Conservation (phyloP, 805 yeast genomes). For the Yarrowia keelungensis region DNA sequence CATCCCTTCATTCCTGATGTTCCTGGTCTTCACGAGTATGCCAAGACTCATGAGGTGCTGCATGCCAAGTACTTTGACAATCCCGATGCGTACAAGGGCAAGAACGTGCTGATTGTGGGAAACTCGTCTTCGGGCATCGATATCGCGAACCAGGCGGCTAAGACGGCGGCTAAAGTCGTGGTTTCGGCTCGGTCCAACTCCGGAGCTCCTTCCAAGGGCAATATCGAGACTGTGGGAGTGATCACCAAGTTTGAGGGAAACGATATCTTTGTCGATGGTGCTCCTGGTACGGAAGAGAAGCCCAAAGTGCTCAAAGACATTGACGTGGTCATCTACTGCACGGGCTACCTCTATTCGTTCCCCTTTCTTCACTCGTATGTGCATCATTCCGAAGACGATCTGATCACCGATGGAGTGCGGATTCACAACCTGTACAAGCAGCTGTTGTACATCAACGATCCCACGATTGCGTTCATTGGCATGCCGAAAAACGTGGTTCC, state of each 20-base stretch:
- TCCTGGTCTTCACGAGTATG: slow-evolving; percentile 61
- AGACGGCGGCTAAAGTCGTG: slow-evolving; percentile 53
- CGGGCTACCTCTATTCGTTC: slow-evolving; percentile 72
- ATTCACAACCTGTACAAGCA: slow-evolving; percentile 52
- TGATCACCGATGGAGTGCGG: slow-evolving; percentile 57
- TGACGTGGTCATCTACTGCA: slow-evolving; percentile 69
- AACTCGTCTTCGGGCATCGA: slow-evolving; percentile 81
- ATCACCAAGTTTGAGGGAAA: neutral
- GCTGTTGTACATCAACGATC: slow-evolving; percentile 60
- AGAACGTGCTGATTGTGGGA: slow-evolving; percentile 70
- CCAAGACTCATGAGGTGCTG: slow-evolving; percentile 55
- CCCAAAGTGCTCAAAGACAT: slow-evolving; percentile 57
- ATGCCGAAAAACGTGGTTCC: slow-evolving; percentile 50
- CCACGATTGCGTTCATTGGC: slow-evolving; percentile 68
- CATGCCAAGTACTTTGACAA: slow-evolving; percentile 66
- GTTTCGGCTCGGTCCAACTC: slow-evolving; percentile 55
- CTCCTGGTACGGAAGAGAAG: slow-evolving; percentile 54
- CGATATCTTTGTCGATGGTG: neutral
- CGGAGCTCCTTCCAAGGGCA: slow-evolving; percentile 36
- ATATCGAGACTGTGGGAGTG: slow-evolving; percentile 42
- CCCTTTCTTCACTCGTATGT: slow-evolving; percentile 61
- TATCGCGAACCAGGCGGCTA: slow-evolving; percentile 66
- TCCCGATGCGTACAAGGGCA: slow-evolving; percentile 55
- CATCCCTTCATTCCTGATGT: slow-evolving; percentile 66
- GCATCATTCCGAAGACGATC: slow-evolving; percentile 43